Conservation (phyloP, 202 grass and related monocot species). For the Panicum hallii region DNA sequence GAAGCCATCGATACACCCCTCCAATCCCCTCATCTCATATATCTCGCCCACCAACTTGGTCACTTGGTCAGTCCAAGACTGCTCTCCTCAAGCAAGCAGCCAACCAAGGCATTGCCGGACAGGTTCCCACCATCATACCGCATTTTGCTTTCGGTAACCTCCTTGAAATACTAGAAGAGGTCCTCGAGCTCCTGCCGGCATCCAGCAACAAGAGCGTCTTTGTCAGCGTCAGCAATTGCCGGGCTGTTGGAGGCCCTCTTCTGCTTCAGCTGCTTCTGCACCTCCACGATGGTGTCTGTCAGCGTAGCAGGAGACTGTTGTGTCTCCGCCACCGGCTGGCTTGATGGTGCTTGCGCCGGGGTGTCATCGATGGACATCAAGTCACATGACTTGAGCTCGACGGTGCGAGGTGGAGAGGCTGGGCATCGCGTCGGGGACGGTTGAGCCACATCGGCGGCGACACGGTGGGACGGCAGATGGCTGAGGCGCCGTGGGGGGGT, state of each 20-base stretch:
- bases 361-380: constrained; percentile 42
- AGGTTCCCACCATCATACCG: constrained; percentile 48
- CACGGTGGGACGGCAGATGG: too few relatives aligned
- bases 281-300: constrained; percentile 33
- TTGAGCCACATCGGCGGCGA: too few relatives aligned
- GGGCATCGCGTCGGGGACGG: too few relatives aligned
- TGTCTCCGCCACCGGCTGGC: neutral
- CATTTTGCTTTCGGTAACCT: constrained; percentile 59
- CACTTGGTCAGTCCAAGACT: constrained; percentile 67
- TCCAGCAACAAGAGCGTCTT: constrained; percentile 50
- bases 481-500: too few relatives aligned
- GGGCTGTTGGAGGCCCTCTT: constrained; percentile 69
- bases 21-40: constrained; percentile 63
- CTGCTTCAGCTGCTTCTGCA: constrained; percentile 77
- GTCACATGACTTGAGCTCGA: constrained; percentile 19
- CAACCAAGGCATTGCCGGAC: constrained; percentile 59
- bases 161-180: constrained; percentile 63
- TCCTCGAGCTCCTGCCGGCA: constrained; percentile 65
- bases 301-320: constrained; percentile 37
- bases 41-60: constrained; percentile 72
- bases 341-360: neutral
- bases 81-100: constrained; percentile 85
- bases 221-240: constrained; percentile 48
- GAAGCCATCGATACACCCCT: constrained; percentile 60
- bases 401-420: neutral